Evolutionary conservation across 208 protist genomes (phyloP).

Genomic region (Wallacemonas rigidus): DNA sequence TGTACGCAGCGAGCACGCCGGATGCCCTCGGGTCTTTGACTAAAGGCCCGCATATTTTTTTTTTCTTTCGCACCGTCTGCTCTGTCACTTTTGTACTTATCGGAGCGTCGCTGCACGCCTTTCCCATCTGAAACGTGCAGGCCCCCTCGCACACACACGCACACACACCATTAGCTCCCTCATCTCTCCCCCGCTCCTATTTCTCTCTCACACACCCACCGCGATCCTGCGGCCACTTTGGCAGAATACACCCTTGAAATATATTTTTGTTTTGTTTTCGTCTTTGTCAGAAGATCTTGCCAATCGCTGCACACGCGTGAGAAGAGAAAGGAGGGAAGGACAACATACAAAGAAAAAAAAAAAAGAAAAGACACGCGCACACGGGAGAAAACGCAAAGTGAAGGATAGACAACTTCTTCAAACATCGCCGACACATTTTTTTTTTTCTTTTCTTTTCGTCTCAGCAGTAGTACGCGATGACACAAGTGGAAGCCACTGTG

Average conservation of each 20-base stretch:
- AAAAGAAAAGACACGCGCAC: background rate
- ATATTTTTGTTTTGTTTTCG: background rate
- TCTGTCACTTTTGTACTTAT: background rate
- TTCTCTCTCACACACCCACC: no score
- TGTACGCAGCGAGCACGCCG: no score
- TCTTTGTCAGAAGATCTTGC: no score
- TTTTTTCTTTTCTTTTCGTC: background rate
- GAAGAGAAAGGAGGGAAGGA: background rate
- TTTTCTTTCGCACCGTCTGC: background rate
- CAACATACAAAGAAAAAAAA: background rate
- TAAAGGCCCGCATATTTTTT: background rate
- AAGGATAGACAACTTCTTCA: background rate
- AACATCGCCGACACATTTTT: no score
- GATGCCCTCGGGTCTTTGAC: no score
- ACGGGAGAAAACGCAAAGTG: background rate
- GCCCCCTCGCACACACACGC: no score
- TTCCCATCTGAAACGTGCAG: no score
- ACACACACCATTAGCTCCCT: no score
- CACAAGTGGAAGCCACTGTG: slow-evolving; percentile 9
- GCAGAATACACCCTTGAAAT: no score
- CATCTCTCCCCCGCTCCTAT: no score
- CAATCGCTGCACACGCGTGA: background rate
- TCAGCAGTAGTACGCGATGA: slow-evolving; percentile 7
- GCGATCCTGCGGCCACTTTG: no score
- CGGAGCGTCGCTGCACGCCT: no score